Percentiles rank a stretch among this genome's conserved stretches.
phyloP scores from a whole-genome alignment of 2,329 filamentous ascomycete species.

The Aspergillus candidus region DNA sequence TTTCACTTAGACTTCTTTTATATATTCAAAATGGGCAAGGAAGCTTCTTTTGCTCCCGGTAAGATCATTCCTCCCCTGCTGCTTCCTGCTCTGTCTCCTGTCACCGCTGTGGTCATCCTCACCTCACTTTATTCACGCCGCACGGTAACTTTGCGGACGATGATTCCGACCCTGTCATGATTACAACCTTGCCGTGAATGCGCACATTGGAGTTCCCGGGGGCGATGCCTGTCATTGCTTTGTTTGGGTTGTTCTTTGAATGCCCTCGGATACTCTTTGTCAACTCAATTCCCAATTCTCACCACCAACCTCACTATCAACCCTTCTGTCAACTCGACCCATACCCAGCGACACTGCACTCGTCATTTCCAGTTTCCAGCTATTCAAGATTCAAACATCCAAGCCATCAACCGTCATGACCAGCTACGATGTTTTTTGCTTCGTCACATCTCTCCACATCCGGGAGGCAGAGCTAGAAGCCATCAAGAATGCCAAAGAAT shows the following conservation, averaged over 20 bases:
- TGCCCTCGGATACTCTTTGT: no score
- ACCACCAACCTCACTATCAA: no score
- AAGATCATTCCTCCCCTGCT: conserved; percentile 22
- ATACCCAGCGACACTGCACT: neutral
- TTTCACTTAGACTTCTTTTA: conserved; percentile 22
- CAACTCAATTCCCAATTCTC: no score
- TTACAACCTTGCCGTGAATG: no score
- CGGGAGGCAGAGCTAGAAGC: conserved; percentile 20
- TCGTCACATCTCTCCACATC: conserved; percentile 17
- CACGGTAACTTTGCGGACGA: no score
- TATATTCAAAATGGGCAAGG: conserved; percentile 38
- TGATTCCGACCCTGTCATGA: no score
- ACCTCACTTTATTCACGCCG: conserved; percentile 3
- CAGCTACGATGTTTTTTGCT: conserved; percentile 21
- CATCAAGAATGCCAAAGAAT: conserved; percentile 13
- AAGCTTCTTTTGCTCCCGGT: conserved; percentile 43
- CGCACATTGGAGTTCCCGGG: no score
- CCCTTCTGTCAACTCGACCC: no score
- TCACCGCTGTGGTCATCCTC: neutral
- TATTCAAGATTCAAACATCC: no score
- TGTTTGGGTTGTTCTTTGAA: no score
- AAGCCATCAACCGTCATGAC: conserved; percentile 15
- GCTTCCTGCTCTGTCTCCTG: neutral
- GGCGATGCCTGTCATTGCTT: no score
- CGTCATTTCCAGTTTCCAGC: conserved; percentile 7